These are phyloP conservation scores for Zostera marina DNA, from an alignment of 116 monocot genomes.

Conservation along the genomic window DNA sequence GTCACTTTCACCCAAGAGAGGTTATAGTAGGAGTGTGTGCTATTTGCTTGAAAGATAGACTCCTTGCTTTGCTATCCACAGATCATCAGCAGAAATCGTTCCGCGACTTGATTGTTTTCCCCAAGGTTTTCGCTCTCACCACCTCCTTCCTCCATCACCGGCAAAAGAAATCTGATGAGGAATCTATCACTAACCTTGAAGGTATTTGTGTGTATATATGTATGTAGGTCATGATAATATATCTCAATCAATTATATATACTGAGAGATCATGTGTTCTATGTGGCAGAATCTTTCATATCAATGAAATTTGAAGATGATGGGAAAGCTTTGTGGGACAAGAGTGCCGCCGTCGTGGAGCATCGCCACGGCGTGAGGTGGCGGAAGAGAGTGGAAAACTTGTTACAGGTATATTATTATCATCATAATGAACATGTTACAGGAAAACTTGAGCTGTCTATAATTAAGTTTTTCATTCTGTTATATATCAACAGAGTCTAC, in stretches of 20 bases:
- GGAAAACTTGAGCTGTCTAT: no score
- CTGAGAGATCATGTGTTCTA: conserved; percentile 1
- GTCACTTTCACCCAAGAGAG: conserved; percentile 62
- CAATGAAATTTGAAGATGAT: conserved; percentile 62
- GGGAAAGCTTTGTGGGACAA: conserved; percentile 35
- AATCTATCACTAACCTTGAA: conserved; percentile 40
- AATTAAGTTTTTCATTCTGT: no score
- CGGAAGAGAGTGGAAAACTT: conserved; percentile 40
- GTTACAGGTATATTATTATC: conserved; percentile 23
- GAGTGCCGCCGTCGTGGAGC: conserved; percentile 37
- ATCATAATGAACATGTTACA: no score
- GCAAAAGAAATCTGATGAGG: conserved; percentile 9
- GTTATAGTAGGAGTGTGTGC: conserved; percentile 57
- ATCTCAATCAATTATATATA: neutral
- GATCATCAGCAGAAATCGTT: neutral
- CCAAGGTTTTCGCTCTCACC: conserved; percentile 37
- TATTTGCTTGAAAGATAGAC: conserved; percentile 66
- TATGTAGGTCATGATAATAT: neutral
- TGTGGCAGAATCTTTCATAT: conserved; percentile 51
- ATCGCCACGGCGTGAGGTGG: conserved; percentile 32
- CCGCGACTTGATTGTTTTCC: conserved; percentile 4
- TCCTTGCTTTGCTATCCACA: conserved; percentile 37
- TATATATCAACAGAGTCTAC: no score
- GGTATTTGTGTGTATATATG: conserved; percentile 17
- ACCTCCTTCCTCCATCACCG: conserved; percentile 36